Conservation (phyloP, 257 asterid genomes). For the Solanum bulbocastanum region DNA sequence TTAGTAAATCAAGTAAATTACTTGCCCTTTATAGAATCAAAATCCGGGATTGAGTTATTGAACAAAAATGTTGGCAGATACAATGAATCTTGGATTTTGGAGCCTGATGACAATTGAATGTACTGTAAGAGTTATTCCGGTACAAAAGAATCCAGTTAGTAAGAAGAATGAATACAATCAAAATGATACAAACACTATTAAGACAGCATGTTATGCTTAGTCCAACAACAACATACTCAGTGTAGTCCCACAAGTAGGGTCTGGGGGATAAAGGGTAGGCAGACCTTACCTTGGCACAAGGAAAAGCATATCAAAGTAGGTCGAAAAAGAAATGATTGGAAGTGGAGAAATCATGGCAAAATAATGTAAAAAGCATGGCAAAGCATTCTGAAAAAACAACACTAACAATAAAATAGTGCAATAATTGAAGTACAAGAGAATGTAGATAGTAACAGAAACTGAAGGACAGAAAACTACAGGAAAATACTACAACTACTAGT, state of each 20-base stretch:
- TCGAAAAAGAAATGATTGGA: background rate
- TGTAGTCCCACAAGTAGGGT: background rate
- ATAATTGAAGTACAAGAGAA: background rate
- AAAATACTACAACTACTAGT: background rate
- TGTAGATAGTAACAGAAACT: background rate
- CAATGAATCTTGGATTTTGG: background rate
- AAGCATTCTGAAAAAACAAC: background rate
- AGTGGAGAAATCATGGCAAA: background rate
- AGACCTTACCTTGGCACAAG: background rate
- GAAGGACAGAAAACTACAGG: background rate
- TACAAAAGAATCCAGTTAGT: background rate
- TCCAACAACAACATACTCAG: background rate
- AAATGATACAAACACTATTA: background rate
- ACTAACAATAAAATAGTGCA: background rate
- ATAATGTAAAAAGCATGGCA: background rate
- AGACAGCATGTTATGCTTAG: background rate
- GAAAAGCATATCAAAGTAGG: background rate
- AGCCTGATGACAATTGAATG: background rate
- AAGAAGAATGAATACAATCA: background rate
- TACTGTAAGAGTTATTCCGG: background rate
- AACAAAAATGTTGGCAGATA: background rate
- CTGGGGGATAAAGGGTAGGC: background rate
- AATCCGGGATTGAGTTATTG: background rate
- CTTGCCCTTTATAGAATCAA: background rate
- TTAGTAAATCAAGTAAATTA: background rate